Conservation (phyloP, 108 stramenopile genomes). For the Mayamaea pseudoterrestris region DNA sequence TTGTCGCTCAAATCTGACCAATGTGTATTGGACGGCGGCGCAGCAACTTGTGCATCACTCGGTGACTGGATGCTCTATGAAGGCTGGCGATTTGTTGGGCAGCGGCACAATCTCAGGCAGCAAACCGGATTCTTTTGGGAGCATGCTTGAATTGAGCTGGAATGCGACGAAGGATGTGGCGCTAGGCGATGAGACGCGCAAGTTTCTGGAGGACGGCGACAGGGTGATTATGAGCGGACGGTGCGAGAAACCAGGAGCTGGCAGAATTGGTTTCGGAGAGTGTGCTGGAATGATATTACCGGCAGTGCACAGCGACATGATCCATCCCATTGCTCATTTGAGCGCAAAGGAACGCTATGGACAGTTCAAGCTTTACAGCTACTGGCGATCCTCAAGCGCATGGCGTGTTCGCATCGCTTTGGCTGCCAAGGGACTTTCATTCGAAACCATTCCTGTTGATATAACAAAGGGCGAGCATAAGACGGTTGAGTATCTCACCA, state of each 20-base stretch:
- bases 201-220: slow-evolving; percentile 85
- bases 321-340: not conserved
- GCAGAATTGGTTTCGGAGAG: slow-evolving; percentile 48
- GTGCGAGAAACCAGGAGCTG: slow-evolving; percentile 44
- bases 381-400: slow-evolving; percentile 47
- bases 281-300: slow-evolving; percentile 58
- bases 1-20: slow-evolving; percentile 55
- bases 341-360: slow-evolving; percentile 18
- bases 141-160: slow-evolving; percentile 86
- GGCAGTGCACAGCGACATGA: slow-evolving; percentile 29
- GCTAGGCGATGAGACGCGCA: slow-evolving; percentile 37
- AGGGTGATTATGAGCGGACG: slow-evolving; percentile 70
- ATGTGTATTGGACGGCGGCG: slow-evolving; percentile 83
- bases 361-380: slow-evolving; percentile 54
- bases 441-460: slow-evolving; percentile 32
- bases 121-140: slow-evolving; percentile 50
- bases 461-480: slow-evolving; percentile 25
- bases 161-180: slow-evolving; percentile 57
- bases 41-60: slow-evolving; percentile 90
- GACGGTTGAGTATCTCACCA: slow-evolving; percentile 16
- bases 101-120: slow-evolving; percentile 80
- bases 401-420: slow-evolving; percentile 72
- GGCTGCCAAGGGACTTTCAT: slow-evolving; percentile 46
- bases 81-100: slow-evolving; percentile 78
- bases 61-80: slow-evolving; percentile 82